Base-by-base conservation (phyloP, 371 early-diverging fungal genomes). In the Dichotomocladium elegans region DNA sequence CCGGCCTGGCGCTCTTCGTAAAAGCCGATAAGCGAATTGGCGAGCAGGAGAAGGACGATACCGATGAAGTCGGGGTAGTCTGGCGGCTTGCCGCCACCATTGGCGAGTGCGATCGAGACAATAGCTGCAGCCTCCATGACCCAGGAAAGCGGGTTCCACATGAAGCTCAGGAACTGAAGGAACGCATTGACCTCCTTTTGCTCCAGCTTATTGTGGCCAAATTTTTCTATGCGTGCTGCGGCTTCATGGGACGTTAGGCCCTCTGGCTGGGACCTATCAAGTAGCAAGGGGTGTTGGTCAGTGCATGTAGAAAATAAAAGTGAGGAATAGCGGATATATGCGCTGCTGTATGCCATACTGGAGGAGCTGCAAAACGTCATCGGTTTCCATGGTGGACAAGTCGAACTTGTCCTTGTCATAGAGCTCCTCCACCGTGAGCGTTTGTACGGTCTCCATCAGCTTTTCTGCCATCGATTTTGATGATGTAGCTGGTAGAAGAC, bases 61-160 rank as follows among this genome's bases (percentile, higher is more conserved):
- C 90, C 91, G 34, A 85, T 88, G 55, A 94, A 87, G 69, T 93
- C 92, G 48, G 82, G 79, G 81, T 89, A 92, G 66, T 91, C 88
- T 21, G 86, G 86, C 6, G 88, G 70, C 53, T 60, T 46, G 44
- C 73, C 71, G 31, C 80, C 78, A 59, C 63, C 87, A 69, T 87
- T 87, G 56, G 84, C 82, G 24, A 87, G 68, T 6, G 67, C 85
- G 54, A 86, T 86, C 29, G 88, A 84, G 31, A 88, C 85, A 49
- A 87, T 60, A n/a, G 86, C 85, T 35, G 88, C 88, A 22, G 85
- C 84, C 67, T 88, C 88, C 85, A 88, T 88, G 43, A 88, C 85
- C 81, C 85, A 88, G 7, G 88, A 85, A 25, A 88, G 77, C 43
- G 88, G 86, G 56, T 86, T 86, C 85, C 86, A 85, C 86, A 88